phyloP scores from a whole-genome alignment of 23 red algal genomes.

The Cyanidium caldarium region DNA sequence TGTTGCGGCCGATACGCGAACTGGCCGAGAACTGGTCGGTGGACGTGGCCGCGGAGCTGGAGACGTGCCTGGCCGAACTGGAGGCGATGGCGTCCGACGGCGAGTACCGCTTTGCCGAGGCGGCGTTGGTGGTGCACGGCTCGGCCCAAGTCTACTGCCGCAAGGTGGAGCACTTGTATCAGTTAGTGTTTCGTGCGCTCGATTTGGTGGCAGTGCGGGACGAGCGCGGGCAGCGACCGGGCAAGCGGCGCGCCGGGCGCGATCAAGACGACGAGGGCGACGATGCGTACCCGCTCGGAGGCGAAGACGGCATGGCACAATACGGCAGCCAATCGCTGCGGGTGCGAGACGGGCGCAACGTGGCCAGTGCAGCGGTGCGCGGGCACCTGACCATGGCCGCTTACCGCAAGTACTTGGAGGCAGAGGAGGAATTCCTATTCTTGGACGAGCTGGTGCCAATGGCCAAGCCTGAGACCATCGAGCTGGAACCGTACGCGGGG shows the following conservation, averaged over 20 bases:
- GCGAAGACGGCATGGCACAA: too few relatives aligned
- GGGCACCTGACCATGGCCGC: neutral
- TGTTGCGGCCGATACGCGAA: slow-evolving; percentile 45
- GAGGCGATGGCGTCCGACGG: slow-evolving; percentile 10
- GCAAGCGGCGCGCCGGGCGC: neutral
- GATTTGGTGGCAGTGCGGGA: neutral
- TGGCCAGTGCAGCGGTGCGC: neutral
- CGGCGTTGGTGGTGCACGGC: slow-evolving; percentile 47
- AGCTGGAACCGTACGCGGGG: neutral
- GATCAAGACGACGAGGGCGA: neutral
- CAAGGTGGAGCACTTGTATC: slow-evolving; percentile 60
- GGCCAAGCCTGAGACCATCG: neutral
- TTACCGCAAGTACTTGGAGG: neutral
- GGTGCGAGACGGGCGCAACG: neutral
- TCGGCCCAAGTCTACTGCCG: slow-evolving; percentile 42
- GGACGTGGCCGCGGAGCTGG: slow-evolving; percentile 46
- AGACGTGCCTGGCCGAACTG: slow-evolving; percentile 18
- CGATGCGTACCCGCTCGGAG: neutral
- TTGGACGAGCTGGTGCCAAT: neutral
- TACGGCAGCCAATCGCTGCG: neutral
- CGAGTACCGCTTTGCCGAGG: slow-evolving; percentile 22
- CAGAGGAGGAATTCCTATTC: neutral
- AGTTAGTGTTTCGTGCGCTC: slow-evolving; percentile 28
- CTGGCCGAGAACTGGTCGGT: slow-evolving; percentile 48
- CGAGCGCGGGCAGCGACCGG: neutral